These are phyloP conservation scores for Osmanthus fragrans DNA, from an alignment of 257 asterid species.

Conservation along the genomic window DNA sequence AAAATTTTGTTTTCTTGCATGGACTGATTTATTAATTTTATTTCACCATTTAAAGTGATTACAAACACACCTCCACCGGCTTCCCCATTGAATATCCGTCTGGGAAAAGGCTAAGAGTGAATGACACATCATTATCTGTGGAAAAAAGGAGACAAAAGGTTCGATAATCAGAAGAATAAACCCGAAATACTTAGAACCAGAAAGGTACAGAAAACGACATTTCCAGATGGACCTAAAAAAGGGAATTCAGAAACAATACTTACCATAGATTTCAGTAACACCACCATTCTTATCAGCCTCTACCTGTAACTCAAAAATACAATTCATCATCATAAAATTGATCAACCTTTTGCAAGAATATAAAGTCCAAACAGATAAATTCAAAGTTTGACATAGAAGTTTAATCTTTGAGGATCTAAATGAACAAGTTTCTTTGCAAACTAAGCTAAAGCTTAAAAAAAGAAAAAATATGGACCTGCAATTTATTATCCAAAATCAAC, in stretches of 20 bases:
- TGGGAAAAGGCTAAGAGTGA: constrained; percentile 69
- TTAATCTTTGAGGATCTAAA: not conserved
- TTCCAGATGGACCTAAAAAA: not conserved
- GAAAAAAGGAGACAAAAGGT: not conserved
- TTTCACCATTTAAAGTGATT: constrained; percentile 18
- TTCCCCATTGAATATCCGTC: constrained; percentile 86
- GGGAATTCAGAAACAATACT: constrained; percentile 1
- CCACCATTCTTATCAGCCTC: constrained; percentile 39
- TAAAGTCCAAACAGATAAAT: not conserved
- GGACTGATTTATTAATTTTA: constrained; percentile 1
- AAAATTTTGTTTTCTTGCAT: not conserved
- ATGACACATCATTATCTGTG: constrained; percentile 76
- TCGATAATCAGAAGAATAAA: not conserved
- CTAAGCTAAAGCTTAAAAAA: not conserved
- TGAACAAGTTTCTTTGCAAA: not conserved
- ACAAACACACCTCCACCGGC: constrained; percentile 65
- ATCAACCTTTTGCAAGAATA: not conserved
- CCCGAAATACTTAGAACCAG: not conserved
- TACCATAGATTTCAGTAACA: constrained; percentile 44
- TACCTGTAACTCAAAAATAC: constrained; percentile 35
- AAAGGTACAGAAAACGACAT: not conserved
- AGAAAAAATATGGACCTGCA: not conserved
- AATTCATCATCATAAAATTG: constrained; percentile 6
- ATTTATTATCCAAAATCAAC: not conserved
- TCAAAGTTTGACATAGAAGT: not conserved